A percentile compares a stretch with the other conserved stretches of the same genome.
phyloP scores from a whole-genome alignment of 2,329 filamentous ascomycete genomes.

The Cercospora berteroae region DNA sequence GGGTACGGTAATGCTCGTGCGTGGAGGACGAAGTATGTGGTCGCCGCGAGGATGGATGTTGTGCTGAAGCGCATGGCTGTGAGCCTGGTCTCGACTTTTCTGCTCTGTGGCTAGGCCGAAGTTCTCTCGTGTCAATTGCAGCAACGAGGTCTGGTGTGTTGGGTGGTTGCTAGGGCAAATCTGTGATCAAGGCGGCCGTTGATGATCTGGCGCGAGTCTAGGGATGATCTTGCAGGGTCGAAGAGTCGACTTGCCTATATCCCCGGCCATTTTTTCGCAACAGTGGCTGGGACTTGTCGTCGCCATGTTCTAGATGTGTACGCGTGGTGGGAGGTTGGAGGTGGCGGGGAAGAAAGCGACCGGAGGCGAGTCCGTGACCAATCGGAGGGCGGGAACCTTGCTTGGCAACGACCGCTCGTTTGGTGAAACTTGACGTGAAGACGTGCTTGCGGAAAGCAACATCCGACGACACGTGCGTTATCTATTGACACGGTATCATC shows the following conservation, averaged over 20 bases:
- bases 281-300: constrained; percentile 4
- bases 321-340: constrained; percentile 13
- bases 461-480: not conserved
- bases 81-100: not conserved
- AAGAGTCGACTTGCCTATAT: constrained; percentile 1
- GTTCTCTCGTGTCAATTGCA: not conserved
- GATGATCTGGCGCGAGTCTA: constrained; percentile 19
- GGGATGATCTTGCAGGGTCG: constrained; percentile 4
- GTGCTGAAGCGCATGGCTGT: constrained; percentile 18
- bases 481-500: not conserved
- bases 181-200: constrained; percentile 20
- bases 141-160: not conserved
- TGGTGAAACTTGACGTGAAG: not conserved
- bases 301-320: constrained; percentile 4
- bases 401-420: not conserved
- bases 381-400: not conserved
- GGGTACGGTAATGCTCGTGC: constrained; percentile 33
- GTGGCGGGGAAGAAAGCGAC: not conserved
- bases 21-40: constrained; percentile 26
- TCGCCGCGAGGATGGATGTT: constrained; percentile 20
- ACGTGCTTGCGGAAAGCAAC: not conserved
- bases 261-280: constrained; percentile 2
- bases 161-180: constrained; percentile 6
- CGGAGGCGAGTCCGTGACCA: not conserved
- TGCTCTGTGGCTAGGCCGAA: not conserved